Evolutionary conservation across 805 yeast genomes (phyloP).

Genomic region (Starmerella vaccinii): DNA sequence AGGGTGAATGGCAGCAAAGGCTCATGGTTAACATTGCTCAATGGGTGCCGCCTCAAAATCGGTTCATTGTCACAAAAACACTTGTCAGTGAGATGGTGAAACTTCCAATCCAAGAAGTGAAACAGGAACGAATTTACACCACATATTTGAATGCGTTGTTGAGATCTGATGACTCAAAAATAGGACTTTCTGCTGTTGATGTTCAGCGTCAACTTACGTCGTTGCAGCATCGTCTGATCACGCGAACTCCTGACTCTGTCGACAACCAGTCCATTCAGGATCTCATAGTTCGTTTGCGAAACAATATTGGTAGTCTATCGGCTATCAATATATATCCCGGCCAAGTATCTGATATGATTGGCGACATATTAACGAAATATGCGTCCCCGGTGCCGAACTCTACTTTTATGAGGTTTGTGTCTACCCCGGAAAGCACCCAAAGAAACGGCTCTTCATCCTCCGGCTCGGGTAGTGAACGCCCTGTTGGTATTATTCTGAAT

Average conservation of each 20-base stretch:
- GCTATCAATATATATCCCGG: constrained; percentile 76
- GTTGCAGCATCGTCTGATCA: constrained; percentile 26
- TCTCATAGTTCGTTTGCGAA: constrained; percentile 13
- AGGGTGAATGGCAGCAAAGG: constrained; percentile 42
- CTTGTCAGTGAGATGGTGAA: constrained; percentile 30
- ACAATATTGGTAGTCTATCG: constrained; percentile 57
- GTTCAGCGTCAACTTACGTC: constrained; percentile 42
- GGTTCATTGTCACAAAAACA: constrained; percentile 54
- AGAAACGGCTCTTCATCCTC: not conserved
- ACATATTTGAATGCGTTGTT: constrained; percentile 19
- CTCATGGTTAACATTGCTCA: constrained; percentile 56
- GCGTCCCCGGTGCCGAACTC: not conserved
- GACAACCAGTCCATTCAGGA: constrained; percentile 7
- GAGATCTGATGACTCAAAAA: constrained; percentile 53
- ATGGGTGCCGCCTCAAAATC: constrained; percentile 70
- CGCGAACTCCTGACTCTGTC: constrained; percentile 8
- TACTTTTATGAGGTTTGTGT: not conserved
- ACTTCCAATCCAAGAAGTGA: constrained; percentile 20
- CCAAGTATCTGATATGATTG: constrained; percentile 72
- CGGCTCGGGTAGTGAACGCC: not conserved
- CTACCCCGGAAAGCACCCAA: not conserved
- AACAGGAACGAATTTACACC: constrained; percentile 11
- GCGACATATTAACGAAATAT: constrained; percentile 42
- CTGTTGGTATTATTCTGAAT: constrained; percentile 17
- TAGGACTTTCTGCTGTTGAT: constrained; percentile 80